Percentiles rank a stretch among this genome's conserved stretches.
phyloP scores from a whole-genome alignment of 257 asterid genomes.

The Osmanthus fragrans region DNA sequence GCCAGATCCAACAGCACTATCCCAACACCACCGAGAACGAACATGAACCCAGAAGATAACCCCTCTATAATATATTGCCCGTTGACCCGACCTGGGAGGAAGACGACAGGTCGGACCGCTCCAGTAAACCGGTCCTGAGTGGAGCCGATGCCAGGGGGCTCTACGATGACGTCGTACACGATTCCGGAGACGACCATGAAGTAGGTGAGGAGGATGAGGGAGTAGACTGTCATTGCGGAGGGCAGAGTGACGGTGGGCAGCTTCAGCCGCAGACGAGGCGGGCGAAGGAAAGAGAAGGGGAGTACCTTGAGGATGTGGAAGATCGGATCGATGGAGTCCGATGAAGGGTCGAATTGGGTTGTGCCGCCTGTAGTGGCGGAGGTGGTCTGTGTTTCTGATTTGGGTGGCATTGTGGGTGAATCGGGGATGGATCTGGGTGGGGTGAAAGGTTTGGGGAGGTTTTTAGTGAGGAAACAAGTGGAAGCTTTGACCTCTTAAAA shows the following conservation, averaged over 20 bases:
- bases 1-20: conserved; percentile 84
- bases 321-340: conserved; percentile 61
- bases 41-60: conserved; percentile 89
- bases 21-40: conserved; percentile 88
- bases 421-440: background rate
- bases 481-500: no score
- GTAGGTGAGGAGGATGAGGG: conserved; percentile 82
- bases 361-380: conserved; percentile 33
- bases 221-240: conserved; percentile 87
- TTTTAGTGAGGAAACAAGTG: background rate
- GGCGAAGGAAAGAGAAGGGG: conserved; percentile 81
- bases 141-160: conserved; percentile 79
- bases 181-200: conserved; percentile 96
- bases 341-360: conserved; percentile 28
- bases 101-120: conserved; percentile 74
- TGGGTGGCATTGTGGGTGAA: conserved; percentile 21
- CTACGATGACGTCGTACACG: conserved; percentile 92
- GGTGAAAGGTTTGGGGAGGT: background rate
- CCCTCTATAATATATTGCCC: conserved; percentile 97
- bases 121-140: conserved; percentile 82
- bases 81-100: conserved; percentile 86
- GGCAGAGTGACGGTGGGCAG: conserved; percentile 84
- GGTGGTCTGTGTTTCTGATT: conserved; percentile 24
- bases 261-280: conserved; percentile 91
- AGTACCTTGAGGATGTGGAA: conserved; percentile 56